Evolutionary conservation across 73 alveolate genomes (phyloP), one percentile per base, ranked within the genome.

Genomic region (Paramecium sonneborni): DNA sequence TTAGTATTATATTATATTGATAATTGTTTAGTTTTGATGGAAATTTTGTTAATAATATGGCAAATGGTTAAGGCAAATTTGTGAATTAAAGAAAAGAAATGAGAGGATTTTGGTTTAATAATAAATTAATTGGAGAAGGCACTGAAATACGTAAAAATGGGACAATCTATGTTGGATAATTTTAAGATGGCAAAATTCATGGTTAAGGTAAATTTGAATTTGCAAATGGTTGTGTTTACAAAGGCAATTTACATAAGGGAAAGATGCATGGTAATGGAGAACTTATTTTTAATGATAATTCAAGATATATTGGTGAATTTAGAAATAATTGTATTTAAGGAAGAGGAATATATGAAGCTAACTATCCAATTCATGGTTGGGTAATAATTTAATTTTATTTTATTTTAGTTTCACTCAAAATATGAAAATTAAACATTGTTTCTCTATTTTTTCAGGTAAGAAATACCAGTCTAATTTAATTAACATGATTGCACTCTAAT

Each of bases 21-120:
- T 52, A 52, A n/a, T 52, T 8, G 20, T 10, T n/a, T 79, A 79
- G 90, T 79, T 79, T 79, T 32, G 92, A 85, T 21, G 92, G 92
- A 6, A 32, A 24, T 23, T 85, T 85, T 56, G 23, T 18, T 20
- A 85, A 85, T 85, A 56, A 52, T 85, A 10, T 85, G 28, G 82
- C 82, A 6, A 57, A 85, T 85, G 92, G 92, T 6, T 34, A n/a
- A 7, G 92, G 92, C n/a, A 85, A 56, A 57, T 56, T 85, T 56
- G 85, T 23, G 26, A 85, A 37, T 55, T 10, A 39, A 6, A 15
- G 70, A 9, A 85, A 85, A 62, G 92, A 85, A 56, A 85, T 85
- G 37, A 52, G 35, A 2, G 92, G 92, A 11, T 85, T 35, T 18
- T 85, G 92, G 92, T n/a, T 34, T 8, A 24, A 85, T 28, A 57